Evolutionary conservation across 805 yeast genomes (phyloP), one percentile per base, ranked within the genome.

Genomic region (Candida nitratophila): DNA sequence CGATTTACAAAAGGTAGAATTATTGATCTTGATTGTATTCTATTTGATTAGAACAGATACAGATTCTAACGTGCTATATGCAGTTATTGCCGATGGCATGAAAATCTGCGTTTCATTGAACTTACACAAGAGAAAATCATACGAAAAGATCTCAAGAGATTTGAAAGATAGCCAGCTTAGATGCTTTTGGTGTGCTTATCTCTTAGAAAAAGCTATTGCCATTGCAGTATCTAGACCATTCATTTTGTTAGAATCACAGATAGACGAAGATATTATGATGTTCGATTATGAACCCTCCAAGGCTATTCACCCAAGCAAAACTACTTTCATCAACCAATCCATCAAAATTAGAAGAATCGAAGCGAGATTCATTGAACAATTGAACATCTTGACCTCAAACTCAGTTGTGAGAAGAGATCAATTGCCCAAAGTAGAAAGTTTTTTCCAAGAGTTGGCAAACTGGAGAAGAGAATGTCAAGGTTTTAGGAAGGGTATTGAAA

Each of bases 121-220:
- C 14, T 52, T 73, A 30, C 69, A 73, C 51, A 68, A 64, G 48
- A 52, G 61, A 14, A 54, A 52, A 36, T 50, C 69, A 2, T 72
- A 72, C 50, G 45, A 52, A 35, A 57, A 57, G 29, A 54, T 63
- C 22, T 33, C 59, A 15, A 27, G 50, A 21, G 52, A 52, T 27
- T 41, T 50, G 19, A 51, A 50, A 42, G 69, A 71, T 48, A 65
- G 67, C 42, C 71, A 68, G 52, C 58, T 77, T 60, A 67, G 85
- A 49, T 61, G 77, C 16, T 81, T 81, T 63, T 81, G 86, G 86
- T 76, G 82, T 55, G 73, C 74, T 8, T 81, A 79, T 55, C 53
- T 77, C n/a, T 54, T 78, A 38, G 86, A 81, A 53, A 71, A 83
- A 54, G 71, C 79, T 63, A 76, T 79, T 40, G 73, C 81, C 33